Conservation (phyloP, 495 filamentous ascomycete genomes). For the Aspergillus indologenus region DNA sequence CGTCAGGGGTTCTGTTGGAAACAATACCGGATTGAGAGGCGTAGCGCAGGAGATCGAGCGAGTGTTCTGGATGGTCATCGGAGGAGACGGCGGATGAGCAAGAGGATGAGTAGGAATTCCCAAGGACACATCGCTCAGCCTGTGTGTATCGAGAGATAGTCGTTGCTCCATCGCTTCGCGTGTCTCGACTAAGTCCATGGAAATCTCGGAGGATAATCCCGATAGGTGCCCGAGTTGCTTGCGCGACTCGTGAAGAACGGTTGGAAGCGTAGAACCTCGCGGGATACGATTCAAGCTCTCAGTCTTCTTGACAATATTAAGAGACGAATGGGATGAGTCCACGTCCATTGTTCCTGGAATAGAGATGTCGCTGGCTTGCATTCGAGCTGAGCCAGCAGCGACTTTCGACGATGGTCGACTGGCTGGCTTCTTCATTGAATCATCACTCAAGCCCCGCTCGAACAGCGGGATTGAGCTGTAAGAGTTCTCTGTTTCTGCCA, state of each 20-base stretch:
- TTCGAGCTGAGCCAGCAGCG: conserved; percentile 9
- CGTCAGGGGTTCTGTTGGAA: conserved; percentile 46
- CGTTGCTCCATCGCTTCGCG: conserved; percentile 43
- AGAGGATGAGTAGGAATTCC: conserved; percentile 63
- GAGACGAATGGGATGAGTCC: conserved; percentile 45
- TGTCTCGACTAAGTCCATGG: conserved; percentile 58
- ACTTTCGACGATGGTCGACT: conserved; percentile 5
- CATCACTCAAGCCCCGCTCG: conserved; percentile 66
- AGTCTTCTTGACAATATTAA: conserved; percentile 56
- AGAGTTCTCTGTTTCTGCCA: conserved; percentile 60
- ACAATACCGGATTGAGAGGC: conserved; percentile 39
- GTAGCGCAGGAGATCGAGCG: conserved; percentile 42
- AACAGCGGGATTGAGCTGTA: conserved; percentile 76
- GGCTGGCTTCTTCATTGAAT: conserved; percentile 42
- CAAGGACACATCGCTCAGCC: conserved; percentile 44
- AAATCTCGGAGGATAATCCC: conserved; percentile 77
- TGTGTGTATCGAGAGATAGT: conserved; percentile 30
- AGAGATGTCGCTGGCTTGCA: conserved; percentile 26
- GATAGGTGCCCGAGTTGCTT: conserved; percentile 65
- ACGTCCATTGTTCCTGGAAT: conserved; percentile 32
- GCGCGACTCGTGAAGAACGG: conserved; percentile 46
- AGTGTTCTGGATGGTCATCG: conserved; percentile 67
- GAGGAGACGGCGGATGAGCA: conserved; percentile 72
- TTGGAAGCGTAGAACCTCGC: conserved; percentile 42
- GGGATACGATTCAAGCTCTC: conserved; percentile 56